Base-by-base conservation (phyloP, 2,329 filamentous ascomycete genomes). In the Calonectria pteridis region DNA sequence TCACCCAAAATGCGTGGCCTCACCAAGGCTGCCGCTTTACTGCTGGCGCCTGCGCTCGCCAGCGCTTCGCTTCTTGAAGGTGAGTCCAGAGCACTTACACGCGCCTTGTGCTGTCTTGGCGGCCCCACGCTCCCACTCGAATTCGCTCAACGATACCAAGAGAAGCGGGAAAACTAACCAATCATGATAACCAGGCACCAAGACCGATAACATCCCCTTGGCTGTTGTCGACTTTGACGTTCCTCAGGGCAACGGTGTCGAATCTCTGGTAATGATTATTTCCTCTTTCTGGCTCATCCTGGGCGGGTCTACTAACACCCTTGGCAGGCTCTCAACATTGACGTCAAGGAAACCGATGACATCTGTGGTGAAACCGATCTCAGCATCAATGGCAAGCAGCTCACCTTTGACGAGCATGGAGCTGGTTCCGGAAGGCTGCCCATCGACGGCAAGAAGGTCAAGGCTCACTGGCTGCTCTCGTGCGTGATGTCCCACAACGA, bases 331-430 rank as follows among this genome's bases (percentile, higher is more conserved):
- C 82, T 90, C 63, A 83, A 84, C 58, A 78, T 90, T 59, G 84
- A 88, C 74, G 81, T 90, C 46, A 79, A 85, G 37, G 85, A 87
- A 71, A 87, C 88, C 13, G 81, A 82, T 13, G 80, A 84, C n/a
- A 82, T 85, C 31, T 90, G 89, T 77, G 88, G 86, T 3, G 83
- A 72, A 33, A 86, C 84, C 75, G 88, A 87, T 75, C 82, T 89
- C 71, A 86, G 84, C 23, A 78, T 91, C 72, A 87, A 89, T 78
- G 87, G 85, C 72, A 84, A 87, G 71, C 49, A 79, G 6, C 82
- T 90, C 6, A 75, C 81, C 20, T 85, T 86, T 72, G 82, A 84
- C 53, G 83, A 79, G 26, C 80, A 83, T 69, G 85, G 85, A n/a
- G 72, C 78, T 53, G 88, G 88, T 63, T 84, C 83, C 35, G 88